Base-by-base conservation (phyloP, 306 rosid species). In the Cicer pinnatifidum region DNA sequence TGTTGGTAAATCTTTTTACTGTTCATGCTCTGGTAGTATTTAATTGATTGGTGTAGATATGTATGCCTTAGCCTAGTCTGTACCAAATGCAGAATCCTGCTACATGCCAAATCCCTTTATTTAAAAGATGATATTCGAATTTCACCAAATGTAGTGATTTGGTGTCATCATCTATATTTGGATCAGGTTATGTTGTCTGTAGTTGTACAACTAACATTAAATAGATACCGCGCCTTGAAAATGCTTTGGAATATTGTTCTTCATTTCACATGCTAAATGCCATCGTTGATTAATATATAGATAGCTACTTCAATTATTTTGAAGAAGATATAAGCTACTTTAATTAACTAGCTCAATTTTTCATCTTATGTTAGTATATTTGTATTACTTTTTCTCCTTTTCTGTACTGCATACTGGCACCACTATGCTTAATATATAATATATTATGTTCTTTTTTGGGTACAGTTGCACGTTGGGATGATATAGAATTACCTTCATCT, bases 401-500 rank as follows among this genome's bases (percentile, higher is more conserved):
- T 1, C 11, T 50, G 8, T 13, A 11, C 47, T 37, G 17, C 61
- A 7, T 58, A 46, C 16, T 54, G 35, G 1, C 48, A 47, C 52
- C 23, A 39, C 74, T 56, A 6, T 69, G 12, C 35, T 20, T 16
- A 6, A 17, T 62, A 15, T 68, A 11, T 82, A 40, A 79, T 63
- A 39, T 73, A 46, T 23, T 23, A 3, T 11, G 41, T 45, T 67
- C 10, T 73, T 74, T 10, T 10, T 75, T 58, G 48, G 68, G 43
- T 51, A 80, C 96, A 91, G 99, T 94, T 77, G 80, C 91, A 13
- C 77, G 83, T 63, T 94, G 99, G 99, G 96, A 94, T 85, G 96
- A 75, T 53, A 66, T 81, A 39, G 90, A 84, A 28, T 65, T 85
- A 65, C 87, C 90, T 64, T 72, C 82, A 40, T 75, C 84, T 73